Evolutionary conservation across 1,284 basidiomycete species (phyloP).

Genomic region (Pascua sp.): DNA sequence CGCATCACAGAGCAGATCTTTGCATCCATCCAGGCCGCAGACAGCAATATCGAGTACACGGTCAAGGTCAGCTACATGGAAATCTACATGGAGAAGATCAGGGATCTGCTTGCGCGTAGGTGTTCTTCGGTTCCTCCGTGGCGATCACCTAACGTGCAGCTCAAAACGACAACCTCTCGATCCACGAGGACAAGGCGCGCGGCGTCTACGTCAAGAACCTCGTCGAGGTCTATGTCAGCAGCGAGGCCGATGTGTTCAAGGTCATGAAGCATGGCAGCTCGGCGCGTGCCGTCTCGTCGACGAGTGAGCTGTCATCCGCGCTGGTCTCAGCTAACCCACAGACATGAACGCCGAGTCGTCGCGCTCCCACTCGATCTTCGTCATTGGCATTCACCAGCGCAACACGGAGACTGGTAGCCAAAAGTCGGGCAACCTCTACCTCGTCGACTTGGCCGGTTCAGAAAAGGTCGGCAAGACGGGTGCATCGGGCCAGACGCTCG

Average conservation of each 20-base stretch:
- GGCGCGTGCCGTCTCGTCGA: constrained; percentile 88
- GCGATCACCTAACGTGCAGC: constrained; percentile 55
- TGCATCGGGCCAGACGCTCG: constrained; percentile 95
- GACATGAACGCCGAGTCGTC: constrained; percentile 99
- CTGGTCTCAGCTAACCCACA: constrained; percentile 47
- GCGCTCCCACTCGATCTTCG: constrained; percentile 97
- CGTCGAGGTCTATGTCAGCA: constrained; percentile 97
- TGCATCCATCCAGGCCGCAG: constrained; percentile 91
- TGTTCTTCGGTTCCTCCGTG: no score
- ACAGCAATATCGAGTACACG: constrained; percentile 92
- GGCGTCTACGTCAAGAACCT: constrained; percentile 98
- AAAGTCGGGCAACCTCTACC: constrained; percentile 95
- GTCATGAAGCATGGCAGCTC: constrained; percentile 96
- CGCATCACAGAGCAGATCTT: constrained; percentile 99
- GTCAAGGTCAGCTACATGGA: constrained; percentile 99
- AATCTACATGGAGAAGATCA: constrained; percentile 95
- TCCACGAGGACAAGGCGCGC: constrained; percentile 96
- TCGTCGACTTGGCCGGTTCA: constrained; percentile 97
- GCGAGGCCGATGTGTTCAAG: constrained; percentile 94
- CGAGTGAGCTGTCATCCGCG: constrained; percentile 71
- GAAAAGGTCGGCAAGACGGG: constrained; percentile 99
- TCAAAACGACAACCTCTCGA: constrained; percentile 96
- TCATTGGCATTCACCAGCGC: constrained; percentile 93
- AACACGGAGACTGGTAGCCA: constrained; percentile 93
- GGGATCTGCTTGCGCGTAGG: constrained; percentile 93